Evolutionary conservation across 2,329 filamentous ascomycete genomes (phyloP).

Genomic region (Cladosporium sp.): DNA sequence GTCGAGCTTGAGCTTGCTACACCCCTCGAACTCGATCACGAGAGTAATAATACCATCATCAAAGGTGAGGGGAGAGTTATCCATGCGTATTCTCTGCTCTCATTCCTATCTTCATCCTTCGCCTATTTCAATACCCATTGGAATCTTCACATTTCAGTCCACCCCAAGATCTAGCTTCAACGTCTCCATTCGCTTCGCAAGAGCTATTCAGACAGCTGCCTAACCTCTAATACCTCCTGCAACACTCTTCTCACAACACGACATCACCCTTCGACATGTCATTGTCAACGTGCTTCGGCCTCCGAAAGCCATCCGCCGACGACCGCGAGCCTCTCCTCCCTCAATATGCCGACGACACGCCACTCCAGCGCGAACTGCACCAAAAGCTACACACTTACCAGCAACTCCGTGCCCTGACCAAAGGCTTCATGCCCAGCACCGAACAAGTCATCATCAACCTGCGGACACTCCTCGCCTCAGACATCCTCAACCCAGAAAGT

Average conservation of each 20-base stretch:
- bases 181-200: too few relatives aligned
- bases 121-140: too few relatives aligned
- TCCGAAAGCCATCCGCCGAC: conserved; percentile 40
- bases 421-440: conserved; percentile 90
- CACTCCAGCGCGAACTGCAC: conserved; percentile 70
- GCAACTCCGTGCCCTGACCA: conserved; percentile 75
- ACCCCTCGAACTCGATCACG: too few relatives aligned
- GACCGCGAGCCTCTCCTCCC: conserved; percentile 78
- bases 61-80: too few relatives aligned
- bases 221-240: too few relatives aligned
- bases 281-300: conserved; percentile 64
- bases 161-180: too few relatives aligned
- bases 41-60: too few relatives aligned
- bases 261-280: background rate
- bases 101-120: too few relatives aligned
- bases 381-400: conserved; percentile 92
- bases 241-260: background rate
- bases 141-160: too few relatives aligned
- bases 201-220: too few relatives aligned
- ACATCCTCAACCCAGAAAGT: conserved; percentile 72
- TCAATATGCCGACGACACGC: conserved; percentile 77
- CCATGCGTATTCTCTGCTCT: too few relatives aligned
- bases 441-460: conserved; percentile 78
- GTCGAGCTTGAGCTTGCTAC: too few relatives aligned
- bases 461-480: conserved; percentile 70